A percentile compares a stretch with the other conserved stretches of the same genome.
phyloP scores from a whole-genome alignment of 805 yeast species.

The Kuraishia ogatae region DNA sequence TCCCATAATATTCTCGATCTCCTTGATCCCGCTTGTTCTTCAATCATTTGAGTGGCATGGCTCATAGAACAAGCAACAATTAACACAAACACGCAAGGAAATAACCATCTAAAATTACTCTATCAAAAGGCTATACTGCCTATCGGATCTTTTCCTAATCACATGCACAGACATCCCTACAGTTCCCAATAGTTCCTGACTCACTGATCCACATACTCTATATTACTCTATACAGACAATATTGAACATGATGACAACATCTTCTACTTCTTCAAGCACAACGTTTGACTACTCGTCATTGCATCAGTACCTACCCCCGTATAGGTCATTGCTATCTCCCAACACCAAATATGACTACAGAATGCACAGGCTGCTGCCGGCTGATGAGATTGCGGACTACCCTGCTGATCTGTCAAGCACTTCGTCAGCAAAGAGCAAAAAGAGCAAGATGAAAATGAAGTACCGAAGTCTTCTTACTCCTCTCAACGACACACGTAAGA shows the following conservation, averaged over 20 bases:
- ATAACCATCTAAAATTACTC: no score
- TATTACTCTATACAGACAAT: no score
- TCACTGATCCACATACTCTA: no score
- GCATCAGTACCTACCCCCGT: constrained; percentile 35
- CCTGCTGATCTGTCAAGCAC: constrained; percentile 11
- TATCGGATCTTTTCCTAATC: no score
- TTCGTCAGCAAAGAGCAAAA: neutral
- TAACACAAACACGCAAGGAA: neutral
- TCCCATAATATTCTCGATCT: no score
- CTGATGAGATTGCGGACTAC: constrained; percentile 12
- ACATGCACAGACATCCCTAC: no score
- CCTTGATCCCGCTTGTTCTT: no score
- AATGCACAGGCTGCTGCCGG: constrained; percentile 29
- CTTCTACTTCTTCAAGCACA: neutral
- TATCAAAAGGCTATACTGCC: no score
- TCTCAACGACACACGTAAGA: constrained; percentile 16
- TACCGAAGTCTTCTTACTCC: constrained; percentile 36
- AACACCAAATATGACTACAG: constrained; percentile 40
- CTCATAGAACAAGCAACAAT: neutral
- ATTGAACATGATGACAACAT: neutral
- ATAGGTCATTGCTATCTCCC: constrained; percentile 43
- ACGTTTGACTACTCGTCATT: neutral
- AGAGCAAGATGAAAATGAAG: constrained; percentile 31
- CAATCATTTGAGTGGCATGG: no score
- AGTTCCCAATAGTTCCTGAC: no score